These are phyloP conservation scores for Leccinellum luteum DNA, from an alignment of 768 basidiomycete genomes.

Conservation along the genomic window DNA sequence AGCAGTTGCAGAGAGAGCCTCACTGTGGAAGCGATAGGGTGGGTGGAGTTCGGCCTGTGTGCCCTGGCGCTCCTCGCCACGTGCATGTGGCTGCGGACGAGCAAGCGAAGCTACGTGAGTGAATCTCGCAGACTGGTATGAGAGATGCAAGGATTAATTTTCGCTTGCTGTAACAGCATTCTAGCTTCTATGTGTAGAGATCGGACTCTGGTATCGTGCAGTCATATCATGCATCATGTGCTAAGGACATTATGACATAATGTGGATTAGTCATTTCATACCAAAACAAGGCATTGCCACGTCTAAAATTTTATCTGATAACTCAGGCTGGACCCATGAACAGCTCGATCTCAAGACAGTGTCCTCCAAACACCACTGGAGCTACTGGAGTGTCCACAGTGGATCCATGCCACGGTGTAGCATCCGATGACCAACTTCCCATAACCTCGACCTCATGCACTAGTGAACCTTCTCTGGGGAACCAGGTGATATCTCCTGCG, in stretches of 20 bases:
- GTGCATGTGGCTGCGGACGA: slow-evolving; percentile 47
- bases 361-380: neutral
- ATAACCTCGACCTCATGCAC: neutral
- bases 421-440: neutral
- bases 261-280: slow-evolving; percentile 19
- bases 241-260: slow-evolving; percentile 9
- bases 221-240: neutral
- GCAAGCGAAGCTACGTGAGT: slow-evolving; percentile 38
- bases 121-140: slow-evolving; percentile 44
- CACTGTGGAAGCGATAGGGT: slow-evolving; percentile 72
- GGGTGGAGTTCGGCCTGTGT: slow-evolving; percentile 71
- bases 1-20: slow-evolving; percentile 67
- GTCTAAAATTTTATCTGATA: slow-evolving; percentile 26
- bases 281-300: neutral
- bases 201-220: neutral
- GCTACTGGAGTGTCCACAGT: neutral
- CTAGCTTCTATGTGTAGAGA: slow-evolving; percentile 34
- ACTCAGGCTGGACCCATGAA: neutral
- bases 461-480: neutral
- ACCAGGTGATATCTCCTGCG: slow-evolving; percentile 20
- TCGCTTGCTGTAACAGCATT: slow-evolving; percentile 26
- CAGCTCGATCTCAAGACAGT: neutral
- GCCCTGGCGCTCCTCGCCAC: slow-evolving; percentile 53
- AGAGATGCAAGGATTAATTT: slow-evolving; percentile 19
- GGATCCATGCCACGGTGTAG: neutral